Base-by-base conservation (phyloP, 768 basidiomycete genomes). In the Calocybe indica region DNA sequence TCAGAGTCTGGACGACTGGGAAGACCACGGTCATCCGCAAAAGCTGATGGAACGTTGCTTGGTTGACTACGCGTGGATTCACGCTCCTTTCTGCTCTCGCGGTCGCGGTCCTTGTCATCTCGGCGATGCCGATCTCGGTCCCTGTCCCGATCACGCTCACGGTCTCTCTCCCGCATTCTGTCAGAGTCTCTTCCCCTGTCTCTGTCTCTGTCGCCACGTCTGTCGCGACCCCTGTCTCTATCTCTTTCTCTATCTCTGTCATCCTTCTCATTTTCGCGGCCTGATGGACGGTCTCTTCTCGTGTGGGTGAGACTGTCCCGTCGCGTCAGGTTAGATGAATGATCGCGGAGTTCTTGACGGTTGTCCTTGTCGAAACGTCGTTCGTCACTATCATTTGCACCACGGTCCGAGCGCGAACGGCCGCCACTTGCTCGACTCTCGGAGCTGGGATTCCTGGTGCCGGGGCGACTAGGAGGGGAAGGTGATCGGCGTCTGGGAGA, bases 351-450 rank as follows among this genome's bases (percentile, higher is more conserved):
- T 12, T 83, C 82, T 50, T 71, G 64, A 6, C 69, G 68, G 45
- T 56, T 58, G 11, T 83, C 82, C 36, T 78, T 70, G 40, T 87
- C 84, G 7, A 60, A 45, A 32, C 75, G 69, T 52, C 74, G 71
- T 30, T 85, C 82, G 28, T 84, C 80, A 45, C 58, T 53, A 60
- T 68, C 12, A 32, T 78, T 76, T 11, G 65, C 67, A 37, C 66
- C 70, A 43, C 79, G 75, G 52, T 79, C 81, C 36, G 75, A 71
- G 6, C 81, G 73, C 35, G 71, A 59, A 43, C 83, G 80, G 36
- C 81, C 83, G 13, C 78, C 82, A 57, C 87, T 89, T 3, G 75
- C 70, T 32, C 86, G 81, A 54, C 88, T 88, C 50, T 90, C 88
- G 37, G 70, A 64, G 55, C 88, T 90, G 37, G 75, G 71, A 48